These are phyloP conservation scores for Gonapodya sp. DNA, from an alignment of 192 early-diverging fungal genomes.

Conservation along the genomic window DNA sequence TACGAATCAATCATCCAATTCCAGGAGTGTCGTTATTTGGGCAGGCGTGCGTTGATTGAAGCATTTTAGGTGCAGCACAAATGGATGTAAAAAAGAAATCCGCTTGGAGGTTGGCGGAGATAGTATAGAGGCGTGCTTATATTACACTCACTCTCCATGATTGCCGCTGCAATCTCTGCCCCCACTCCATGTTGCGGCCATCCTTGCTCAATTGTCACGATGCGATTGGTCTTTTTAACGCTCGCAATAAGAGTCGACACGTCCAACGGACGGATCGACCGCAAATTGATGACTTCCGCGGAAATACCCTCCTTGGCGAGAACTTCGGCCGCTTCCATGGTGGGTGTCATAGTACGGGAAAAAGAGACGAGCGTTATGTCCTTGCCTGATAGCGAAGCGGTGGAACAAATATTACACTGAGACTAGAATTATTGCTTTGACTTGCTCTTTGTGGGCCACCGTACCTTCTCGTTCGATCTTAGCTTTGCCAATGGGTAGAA, in stretches of 20 bases:
- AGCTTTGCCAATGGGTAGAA: slow-evolving; percentile 90
- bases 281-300: slow-evolving; percentile 92
- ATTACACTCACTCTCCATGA: slow-evolving; percentile 73
- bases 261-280: slow-evolving; percentile 94
- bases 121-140: slow-evolving; percentile 6
- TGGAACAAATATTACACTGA: slow-evolving; percentile 12
- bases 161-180: slow-evolving; percentile 87
- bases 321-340: slow-evolving; percentile 76
- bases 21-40: no score
- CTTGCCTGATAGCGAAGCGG: slow-evolving; percentile 34
- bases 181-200: slow-evolving; percentile 93
- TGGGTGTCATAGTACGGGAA: slow-evolving; percentile 78
- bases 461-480: slow-evolving; percentile 64
- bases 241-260: slow-evolving; percentile 81
- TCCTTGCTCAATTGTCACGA: slow-evolving; percentile 92
- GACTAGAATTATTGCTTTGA: no score
- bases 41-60: neutral
- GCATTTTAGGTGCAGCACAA: slow-evolving; percentile 9
- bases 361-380: slow-evolving; percentile 92
- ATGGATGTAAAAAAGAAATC: slow-evolving; percentile 16
- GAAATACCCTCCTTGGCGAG: slow-evolving; percentile 68
- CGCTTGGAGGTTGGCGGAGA: neutral
- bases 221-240: slow-evolving; percentile 95
- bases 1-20: no score
- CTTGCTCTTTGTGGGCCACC: no score